phyloP scores from a whole-genome alignment of 305 asterid genomes.

The Rubia tinctorum region DNA sequence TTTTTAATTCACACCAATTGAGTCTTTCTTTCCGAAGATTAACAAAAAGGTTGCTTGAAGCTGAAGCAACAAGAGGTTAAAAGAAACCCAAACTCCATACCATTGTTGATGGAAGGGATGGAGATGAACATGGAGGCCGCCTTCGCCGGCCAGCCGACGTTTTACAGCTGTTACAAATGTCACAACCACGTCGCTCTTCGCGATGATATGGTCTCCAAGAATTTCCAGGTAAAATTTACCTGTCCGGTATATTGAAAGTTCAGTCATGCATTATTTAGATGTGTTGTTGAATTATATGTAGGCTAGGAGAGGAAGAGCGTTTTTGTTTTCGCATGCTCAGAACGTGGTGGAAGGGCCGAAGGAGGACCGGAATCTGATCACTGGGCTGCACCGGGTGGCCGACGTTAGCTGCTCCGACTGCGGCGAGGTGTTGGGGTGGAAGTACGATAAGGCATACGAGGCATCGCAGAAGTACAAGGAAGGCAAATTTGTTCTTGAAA shows the following conservation, averaged over 20 bases:
- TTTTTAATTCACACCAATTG: background rate
- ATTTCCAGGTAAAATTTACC: slow-evolving; percentile 39
- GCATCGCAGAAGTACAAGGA: slow-evolving; percentile 54
- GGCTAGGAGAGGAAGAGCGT: slow-evolving; percentile 44
- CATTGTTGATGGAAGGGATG: background rate
- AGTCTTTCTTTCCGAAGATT: background rate
- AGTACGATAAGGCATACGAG: slow-evolving; percentile 49
- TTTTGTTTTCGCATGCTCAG: slow-evolving; percentile 43
- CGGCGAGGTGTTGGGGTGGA: slow-evolving; percentile 59
- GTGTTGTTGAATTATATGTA: background rate
- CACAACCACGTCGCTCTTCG: slow-evolving; percentile 52
- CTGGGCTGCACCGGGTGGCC: slow-evolving; percentile 50
- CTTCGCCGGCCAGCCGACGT: slow-evolving; percentile 38
- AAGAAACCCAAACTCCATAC: background rate
- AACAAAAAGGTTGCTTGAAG: background rate
- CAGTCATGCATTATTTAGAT: too few species aligned
- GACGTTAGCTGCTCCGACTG: slow-evolving; percentile 54
- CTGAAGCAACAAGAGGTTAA: background rate
- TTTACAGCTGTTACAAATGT: slow-evolving; percentile 69
- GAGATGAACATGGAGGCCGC: slow-evolving; percentile 12
- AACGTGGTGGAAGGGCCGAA: slow-evolving; percentile 36
- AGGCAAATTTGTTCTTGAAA: slow-evolving; percentile 26
- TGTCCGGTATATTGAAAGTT: too few species aligned
- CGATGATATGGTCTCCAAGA: slow-evolving; percentile 54
- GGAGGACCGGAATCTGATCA: slow-evolving; percentile 48